Conservation (phyloP, 306 rosid genomes). For the Glycyrrhiza uralensis region DNA sequence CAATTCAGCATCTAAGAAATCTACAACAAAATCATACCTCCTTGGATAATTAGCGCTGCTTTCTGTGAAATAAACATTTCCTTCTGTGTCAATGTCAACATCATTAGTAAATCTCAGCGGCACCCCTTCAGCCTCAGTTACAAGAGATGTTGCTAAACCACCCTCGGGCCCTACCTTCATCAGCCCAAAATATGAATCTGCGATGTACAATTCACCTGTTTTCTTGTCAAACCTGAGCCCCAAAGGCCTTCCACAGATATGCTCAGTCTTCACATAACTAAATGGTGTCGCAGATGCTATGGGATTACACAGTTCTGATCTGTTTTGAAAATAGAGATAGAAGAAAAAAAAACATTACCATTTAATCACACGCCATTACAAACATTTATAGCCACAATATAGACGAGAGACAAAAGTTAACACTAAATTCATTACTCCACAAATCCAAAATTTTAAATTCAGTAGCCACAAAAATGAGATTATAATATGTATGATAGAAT, state of each 20-base stretch:
- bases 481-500: background rate
- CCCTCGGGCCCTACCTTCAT: slow-evolving; percentile 90
- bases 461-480: background rate
- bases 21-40: slow-evolving; percentile 51
- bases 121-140: slow-evolving; percentile 81
- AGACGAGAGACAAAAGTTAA: background rate
- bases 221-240: slow-evolving; percentile 92
- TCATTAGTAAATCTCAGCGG: slow-evolving; percentile 76
- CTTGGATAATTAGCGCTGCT: slow-evolving; percentile 67
- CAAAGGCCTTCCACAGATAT: slow-evolving; percentile 94
- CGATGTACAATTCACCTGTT: slow-evolving; percentile 86
- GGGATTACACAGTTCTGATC: slow-evolving; percentile 79
- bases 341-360: slow-evolving; percentile 2
- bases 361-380: background rate
- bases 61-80: slow-evolving; percentile 86
- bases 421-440: background rate
- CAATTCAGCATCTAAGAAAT: background rate
- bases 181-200: slow-evolving; percentile 88
- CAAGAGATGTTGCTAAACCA: slow-evolving; percentile 76
- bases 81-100: slow-evolving; percentile 76
- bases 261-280: slow-evolving; percentile 72
- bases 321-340: slow-evolving; percentile 26
- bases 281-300: slow-evolving; percentile 50
- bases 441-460: background rate
- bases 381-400: background rate